Conservation (phyloP, 331 rosid genomes). For the Acacia pycnantha region DNA sequence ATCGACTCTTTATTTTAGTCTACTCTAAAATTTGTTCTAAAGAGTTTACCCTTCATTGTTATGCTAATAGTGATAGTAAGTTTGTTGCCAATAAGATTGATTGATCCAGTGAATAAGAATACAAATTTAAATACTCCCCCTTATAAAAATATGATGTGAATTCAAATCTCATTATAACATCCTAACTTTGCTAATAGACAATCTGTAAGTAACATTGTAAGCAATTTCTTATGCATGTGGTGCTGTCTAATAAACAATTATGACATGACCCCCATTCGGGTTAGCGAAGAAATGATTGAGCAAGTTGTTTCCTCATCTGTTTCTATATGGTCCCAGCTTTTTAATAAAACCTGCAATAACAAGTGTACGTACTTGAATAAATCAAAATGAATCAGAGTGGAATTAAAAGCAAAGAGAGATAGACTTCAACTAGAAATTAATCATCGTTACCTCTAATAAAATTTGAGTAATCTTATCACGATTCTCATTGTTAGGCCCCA, state of each 20-base stretch:
- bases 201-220: too few relatives aligned
- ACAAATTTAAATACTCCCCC: neutral
- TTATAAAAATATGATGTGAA: neutral
- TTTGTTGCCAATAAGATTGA: neutral
- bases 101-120: too few relatives aligned
- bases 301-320: conserved; percentile 16
- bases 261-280: neutral
- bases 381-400: neutral
- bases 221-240: too few relatives aligned
- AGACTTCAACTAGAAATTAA: neutral
- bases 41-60: too few relatives aligned
- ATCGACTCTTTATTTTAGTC: too few relatives aligned
- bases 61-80: too few relatives aligned
- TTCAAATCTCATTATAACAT: too few relatives aligned
- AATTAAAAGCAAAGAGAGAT: neutral
- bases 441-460: conserved; percentile 2
- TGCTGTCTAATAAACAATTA: neutral
- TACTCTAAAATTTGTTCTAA: too few relatives aligned
- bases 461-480: conserved; percentile 3
- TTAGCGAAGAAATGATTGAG: neutral
- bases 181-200: too few relatives aligned
- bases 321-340: neutral
- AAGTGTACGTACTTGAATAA: neutral
- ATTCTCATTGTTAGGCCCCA: conserved; percentile 26
- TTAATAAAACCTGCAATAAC: conserved; percentile 25